These are phyloP conservation scores for Xanthoconium purpureum DNA, from an alignment of 768 basidiomycete genomes.

Conservation along the genomic window DNA sequence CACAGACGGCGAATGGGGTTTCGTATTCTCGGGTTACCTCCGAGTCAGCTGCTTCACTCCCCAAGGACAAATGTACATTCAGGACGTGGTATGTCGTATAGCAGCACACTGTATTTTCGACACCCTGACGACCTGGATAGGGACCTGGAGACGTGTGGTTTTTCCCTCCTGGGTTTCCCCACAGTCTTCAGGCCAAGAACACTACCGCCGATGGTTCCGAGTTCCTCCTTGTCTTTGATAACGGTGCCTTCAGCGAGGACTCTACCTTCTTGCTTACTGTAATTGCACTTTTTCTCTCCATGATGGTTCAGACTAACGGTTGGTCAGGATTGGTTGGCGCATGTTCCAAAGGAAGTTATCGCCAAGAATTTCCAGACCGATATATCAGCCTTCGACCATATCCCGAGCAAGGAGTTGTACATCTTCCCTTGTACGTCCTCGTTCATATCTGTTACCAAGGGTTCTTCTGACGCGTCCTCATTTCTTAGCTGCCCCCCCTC, in stretches of 20 bases:
- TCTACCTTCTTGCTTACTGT: conserved; percentile 47
- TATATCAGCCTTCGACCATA: conserved; percentile 49
- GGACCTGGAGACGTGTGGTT: conserved; percentile 53
- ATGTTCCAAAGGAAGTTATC: conserved; percentile 54
- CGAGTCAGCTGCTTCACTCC: conserved; percentile 51
- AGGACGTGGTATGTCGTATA: conserved; percentile 44
- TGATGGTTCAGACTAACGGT: neutral
- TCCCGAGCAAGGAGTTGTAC: conserved; percentile 53
- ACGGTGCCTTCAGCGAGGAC: conserved; percentile 51
- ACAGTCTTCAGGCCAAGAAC: conserved; percentile 52
- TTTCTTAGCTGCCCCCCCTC: conserved; percentile 39
- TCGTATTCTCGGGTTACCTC: conserved; percentile 47
- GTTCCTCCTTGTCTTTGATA: conserved; percentile 48
- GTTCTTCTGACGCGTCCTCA: neutral
- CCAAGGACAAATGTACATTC: conserved; percentile 50
- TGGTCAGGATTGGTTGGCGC: conserved; percentile 62
- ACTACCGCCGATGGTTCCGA: conserved; percentile 46
- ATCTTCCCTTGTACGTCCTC: conserved; percentile 44
- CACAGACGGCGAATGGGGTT: conserved; percentile 47
- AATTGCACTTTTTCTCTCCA: neutral
- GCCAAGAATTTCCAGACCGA: conserved; percentile 61
- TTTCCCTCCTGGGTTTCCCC: conserved; percentile 56
- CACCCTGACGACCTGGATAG: conserved; percentile 16
- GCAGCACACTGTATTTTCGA: conserved; percentile 3
- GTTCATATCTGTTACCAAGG: neutral